Evolutionary conservation across 176 grass and related monocot genomes (phyloP).

Genomic region (Oryza brachyantha): DNA sequence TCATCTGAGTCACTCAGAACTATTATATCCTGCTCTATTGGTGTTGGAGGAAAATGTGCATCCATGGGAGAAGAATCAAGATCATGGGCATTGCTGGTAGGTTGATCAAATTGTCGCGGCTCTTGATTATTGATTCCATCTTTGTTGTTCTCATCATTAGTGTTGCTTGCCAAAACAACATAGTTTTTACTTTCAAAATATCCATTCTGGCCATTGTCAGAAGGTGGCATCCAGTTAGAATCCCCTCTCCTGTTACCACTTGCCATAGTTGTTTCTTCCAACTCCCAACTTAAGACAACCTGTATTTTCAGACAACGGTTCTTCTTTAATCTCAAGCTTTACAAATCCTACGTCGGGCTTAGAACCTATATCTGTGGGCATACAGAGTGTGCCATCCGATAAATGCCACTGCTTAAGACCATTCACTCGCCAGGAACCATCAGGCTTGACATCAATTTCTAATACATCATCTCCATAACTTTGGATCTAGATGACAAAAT

Average conservation of each 20-base stretch:
- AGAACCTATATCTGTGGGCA: slow-evolving; percentile 20
- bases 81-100: slow-evolving; percentile 28
- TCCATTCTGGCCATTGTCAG: slow-evolving; percentile 18
- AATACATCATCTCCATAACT: slow-evolving; percentile 59
- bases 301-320: slow-evolving; percentile 26
- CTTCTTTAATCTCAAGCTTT: slow-evolving; percentile 50
- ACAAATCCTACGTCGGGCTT: slow-evolving; percentile 19
- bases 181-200: slow-evolving; percentile 27
- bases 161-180: slow-evolving; percentile 23
- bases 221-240: slow-evolving; percentile 16
- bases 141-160: slow-evolving; percentile 18
- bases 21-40: slow-evolving; percentile 58
- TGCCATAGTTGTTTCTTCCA: slow-evolving; percentile 39
- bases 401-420: slow-evolving; percentile 79
- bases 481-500: slow-evolving; percentile 57
- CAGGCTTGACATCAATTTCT: slow-evolving; percentile 80
- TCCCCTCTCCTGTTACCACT: slow-evolving; percentile 41
- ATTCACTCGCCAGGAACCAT: slow-evolving; percentile 88
- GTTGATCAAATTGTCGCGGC: slow-evolving; percentile 13
- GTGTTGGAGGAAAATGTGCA: slow-evolving; percentile 35
- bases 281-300: slow-evolving; percentile 56
- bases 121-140: slow-evolving; percentile 35
- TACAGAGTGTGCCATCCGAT: slow-evolving; percentile 73
- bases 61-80: slow-evolving; percentile 45
- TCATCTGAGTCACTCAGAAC: slow-evolving; percentile 91